Base-by-base conservation (phyloP, 1,139 yeast genomes). In the Diutina mesorugosa region DNA sequence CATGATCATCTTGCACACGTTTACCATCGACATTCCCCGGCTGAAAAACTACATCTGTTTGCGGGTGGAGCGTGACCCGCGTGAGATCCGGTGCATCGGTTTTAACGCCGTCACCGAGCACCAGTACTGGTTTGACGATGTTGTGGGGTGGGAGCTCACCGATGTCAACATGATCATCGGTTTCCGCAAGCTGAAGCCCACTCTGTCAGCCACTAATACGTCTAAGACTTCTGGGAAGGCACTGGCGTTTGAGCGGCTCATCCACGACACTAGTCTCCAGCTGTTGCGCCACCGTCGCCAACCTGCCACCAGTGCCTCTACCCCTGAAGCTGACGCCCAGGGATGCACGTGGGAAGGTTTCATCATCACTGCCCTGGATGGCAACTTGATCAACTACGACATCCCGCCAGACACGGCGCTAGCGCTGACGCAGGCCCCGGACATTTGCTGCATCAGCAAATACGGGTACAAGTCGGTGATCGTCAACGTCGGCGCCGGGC, bases 41-140 rank as follows among this genome's bases (percentile, higher is more conserved):
- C 90, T 95, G 4, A 87, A 87, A 63, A 86, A 82, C 60, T 85
- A 82, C 63, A 90, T 90, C 55, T 90, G 97, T 69, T 71, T 89
- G 57, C 81, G 96, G 69, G 95, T 87, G 47, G 96, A 90, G 69
- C 85, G 97, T 78, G 96, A 90, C 69, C 90, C 93, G 1, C 78
- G 96, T 65, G 97, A 90, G 71, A 87, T 89, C 51, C 79, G 96
- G 72, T 90, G 97, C 70, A 75, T 86, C 51, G 96, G 96, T 50
- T 87, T 89, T 65, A 88, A 83, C 59, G 83, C 87, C 0, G 90
- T 84, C 2, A 75, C 79, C 26, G 96, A 89, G 64, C 81, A 81
- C 57, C 87, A 82, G 60, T 81, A 82, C 67, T 85, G 89, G 84
- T 74, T 81, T 57, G 76, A 78, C 51, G 71, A 80, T 58, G 82